phyloP scores from a whole-genome alignment of 1,139 yeast species.

The Yamadazyma membranifaciens region DNA sequence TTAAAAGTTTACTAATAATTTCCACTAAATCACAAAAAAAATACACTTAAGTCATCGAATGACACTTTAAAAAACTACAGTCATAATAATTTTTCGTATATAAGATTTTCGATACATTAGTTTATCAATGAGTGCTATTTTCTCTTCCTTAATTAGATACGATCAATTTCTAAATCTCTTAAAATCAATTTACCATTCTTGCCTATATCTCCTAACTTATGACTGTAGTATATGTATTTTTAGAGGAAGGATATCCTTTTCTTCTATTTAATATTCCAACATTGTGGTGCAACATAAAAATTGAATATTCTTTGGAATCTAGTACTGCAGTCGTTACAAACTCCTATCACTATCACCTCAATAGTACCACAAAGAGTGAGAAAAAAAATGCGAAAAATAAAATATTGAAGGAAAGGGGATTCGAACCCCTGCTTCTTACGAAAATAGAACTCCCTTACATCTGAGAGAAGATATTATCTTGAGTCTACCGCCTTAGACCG shows the following conservation, averaged over 20 bases:
- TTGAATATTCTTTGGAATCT: too few species aligned
- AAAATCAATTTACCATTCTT: too few species aligned
- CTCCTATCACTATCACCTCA: too few species aligned
- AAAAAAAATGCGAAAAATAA: slow-evolving; percentile 6
- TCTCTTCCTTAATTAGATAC: too few species aligned
- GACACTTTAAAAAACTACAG: neutral
- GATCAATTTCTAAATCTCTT: too few species aligned
- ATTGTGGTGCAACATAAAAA: too few species aligned
- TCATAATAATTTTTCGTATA: neutral
- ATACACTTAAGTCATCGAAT: neutral
- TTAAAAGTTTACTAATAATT: neutral
- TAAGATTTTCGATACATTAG: neutral
- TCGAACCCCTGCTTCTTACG: slow-evolving; percentile 16
- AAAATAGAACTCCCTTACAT: slow-evolving; percentile 4
- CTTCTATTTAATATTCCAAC: too few species aligned
- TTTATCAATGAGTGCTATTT: neutral
- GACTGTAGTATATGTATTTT: too few species aligned
- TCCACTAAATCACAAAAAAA: neutral
- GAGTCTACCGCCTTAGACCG: slow-evolving; percentile 7
- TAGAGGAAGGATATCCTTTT: too few species aligned
- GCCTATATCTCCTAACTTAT: too few species aligned
- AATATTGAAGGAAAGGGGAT: slow-evolving; percentile 15
- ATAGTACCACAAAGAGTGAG: too few species aligned
- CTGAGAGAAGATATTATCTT: neutral
- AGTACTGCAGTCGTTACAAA: too few species aligned